Evolutionary conservation across 345 rosid species (phyloP).

Genomic region (Balakata baccata): DNA sequence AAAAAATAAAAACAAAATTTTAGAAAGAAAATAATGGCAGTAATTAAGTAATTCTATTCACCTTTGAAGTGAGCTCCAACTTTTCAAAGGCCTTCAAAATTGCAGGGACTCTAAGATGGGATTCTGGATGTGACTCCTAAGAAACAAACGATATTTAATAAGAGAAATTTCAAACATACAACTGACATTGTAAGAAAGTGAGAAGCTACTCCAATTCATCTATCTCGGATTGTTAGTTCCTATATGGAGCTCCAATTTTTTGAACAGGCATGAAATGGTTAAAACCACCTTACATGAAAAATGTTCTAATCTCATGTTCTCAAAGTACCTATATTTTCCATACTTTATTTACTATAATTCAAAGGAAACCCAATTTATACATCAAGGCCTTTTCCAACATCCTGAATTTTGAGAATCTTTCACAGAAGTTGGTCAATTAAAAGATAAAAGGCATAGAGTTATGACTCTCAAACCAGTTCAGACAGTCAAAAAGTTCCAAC

Average conservation of each 20-base stretch:
- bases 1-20: too few species aligned
- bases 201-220: background rate
- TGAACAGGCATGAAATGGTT: background rate
- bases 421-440: background rate
- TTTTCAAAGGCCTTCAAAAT: slow-evolving; percentile 72
- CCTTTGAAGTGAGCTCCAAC: slow-evolving; percentile 78
- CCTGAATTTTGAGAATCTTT: background rate
- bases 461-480: background rate
- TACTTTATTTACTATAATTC: background rate
- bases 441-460: background rate
- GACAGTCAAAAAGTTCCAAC: background rate
- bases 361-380: background rate
- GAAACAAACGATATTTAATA: background rate
- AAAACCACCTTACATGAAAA: background rate
- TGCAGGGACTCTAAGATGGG: slow-evolving; percentile 85
- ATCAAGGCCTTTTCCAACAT: background rate
- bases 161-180: background rate
- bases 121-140: slow-evolving; percentile 93
- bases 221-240: background rate
- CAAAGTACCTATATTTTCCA: background rate
- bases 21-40: background rate
- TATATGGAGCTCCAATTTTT: background rate
- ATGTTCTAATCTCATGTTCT: background rate
- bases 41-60: slow-evolving; percentile 3
- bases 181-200: background rate